Percentiles rank a stretch among this genome's conserved stretches.
phyloP scores from a whole-genome alignment of 768 basidiomycete genomes.

The Leccinum broughii region DNA sequence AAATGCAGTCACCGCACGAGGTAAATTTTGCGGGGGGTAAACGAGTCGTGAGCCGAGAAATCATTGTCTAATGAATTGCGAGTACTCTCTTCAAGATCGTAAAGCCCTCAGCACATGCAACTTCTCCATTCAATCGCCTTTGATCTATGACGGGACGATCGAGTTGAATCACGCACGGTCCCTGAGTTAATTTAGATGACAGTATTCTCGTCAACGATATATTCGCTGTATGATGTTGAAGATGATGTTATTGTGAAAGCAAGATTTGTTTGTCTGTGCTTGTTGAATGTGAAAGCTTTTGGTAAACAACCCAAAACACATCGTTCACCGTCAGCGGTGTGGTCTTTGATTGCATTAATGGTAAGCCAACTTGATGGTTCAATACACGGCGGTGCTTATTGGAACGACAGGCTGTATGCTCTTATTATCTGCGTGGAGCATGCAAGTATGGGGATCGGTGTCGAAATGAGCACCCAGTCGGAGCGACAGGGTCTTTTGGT shows the following conservation, averaged over 20 bases:
- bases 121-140: too few relatives aligned
- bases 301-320: constrained; percentile 14
- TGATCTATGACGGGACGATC: too few relatives aligned
- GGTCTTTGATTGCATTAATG: constrained; percentile 9
- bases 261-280: constrained; percentile 12
- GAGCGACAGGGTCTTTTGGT: constrained; percentile 43
- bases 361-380: constrained; percentile 2
- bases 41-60: too few relatives aligned
- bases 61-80: too few relatives aligned
- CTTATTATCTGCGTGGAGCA: constrained; percentile 59
- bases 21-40: neutral
- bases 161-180: too few relatives aligned
- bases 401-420: constrained; percentile 51
- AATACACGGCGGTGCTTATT: neutral
- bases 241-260: too few relatives aligned
- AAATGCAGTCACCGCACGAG: neutral
- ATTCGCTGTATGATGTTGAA: too few relatives aligned
- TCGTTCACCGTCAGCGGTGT: neutral
- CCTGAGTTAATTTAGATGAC: too few relatives aligned
- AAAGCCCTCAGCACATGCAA: neutral
- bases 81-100: neutral
- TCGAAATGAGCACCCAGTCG: constrained; percentile 61
- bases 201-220: too few relatives aligned
- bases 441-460: constrained; percentile 70
- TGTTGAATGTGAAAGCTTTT: constrained; percentile 18